Evolutionary conservation across 768 basidiomycete species (phyloP), one percentile per base, ranked within the genome.

Genomic region (Podaxis rugospora): DNA sequence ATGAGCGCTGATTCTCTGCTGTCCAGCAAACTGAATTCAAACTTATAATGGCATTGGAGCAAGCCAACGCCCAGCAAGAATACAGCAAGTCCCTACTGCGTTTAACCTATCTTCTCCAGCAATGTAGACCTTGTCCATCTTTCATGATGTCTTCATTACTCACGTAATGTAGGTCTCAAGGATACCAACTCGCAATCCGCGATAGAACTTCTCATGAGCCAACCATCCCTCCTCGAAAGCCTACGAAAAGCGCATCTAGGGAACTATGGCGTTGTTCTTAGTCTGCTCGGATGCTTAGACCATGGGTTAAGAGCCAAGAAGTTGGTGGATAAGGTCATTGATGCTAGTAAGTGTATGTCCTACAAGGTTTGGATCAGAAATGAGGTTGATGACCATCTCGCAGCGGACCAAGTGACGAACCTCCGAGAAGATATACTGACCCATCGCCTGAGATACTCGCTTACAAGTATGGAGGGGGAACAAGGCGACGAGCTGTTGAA

Each of bases 331-430:
- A 82, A 86, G 11, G 84, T 97, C 61, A 89, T 98, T 57, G 95
- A 99, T 70, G 80, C 86, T 52, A 76, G 78, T 81, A 62, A 35
- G 83, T 21, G 4, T 21, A 21, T 57, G 13, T 10, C 56, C 0
- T 55, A 7, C 25, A 11, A 11, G 5, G 13, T 35, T 3, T 11
- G 28, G 42, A 52, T 13, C n/a, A 52, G 37, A 47, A 2, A 44
- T n/a, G 10, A 32, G 10, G 14, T 47, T 60, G 16, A 64, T 23
- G 23, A 40, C 51, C 21, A 39, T 62, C 55, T 40, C 47, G 11
- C 67, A 95, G 94, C 89, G 64, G 94, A 96, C 70, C 93, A 95
- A 59, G 93, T 98, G 18, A 85, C 87, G 35, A 96, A 98, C 69
- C 72, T 99, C 10, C 84, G 96, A 51, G 95, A 98, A 74, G 90